Percentiles rank a stretch among this genome's conserved stretches.
Evolutionary conservation across 306 rosid species (phyloP).

Genomic region (Trifolium repens): DNA sequence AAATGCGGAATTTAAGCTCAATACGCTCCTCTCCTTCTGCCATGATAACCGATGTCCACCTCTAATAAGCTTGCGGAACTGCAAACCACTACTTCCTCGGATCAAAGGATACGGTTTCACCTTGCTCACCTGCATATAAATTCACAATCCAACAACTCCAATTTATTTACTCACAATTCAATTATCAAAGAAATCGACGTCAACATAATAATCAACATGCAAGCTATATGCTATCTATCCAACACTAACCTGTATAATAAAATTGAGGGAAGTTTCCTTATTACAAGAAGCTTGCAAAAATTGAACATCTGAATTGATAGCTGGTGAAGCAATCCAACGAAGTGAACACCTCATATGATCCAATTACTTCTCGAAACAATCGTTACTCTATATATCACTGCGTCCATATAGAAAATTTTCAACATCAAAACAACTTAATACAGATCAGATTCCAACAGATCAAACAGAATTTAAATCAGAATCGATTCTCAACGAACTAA

Average conservation of each 20-base stretch:
- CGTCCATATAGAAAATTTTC: constrained; percentile 33
- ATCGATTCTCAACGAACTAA: constrained; percentile 39
- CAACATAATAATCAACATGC: too few relatives aligned
- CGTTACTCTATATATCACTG: constrained; percentile 42
- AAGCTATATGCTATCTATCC: too few relatives aligned
- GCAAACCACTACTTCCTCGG: constrained; percentile 41
- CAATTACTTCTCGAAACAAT: constrained; percentile 50
- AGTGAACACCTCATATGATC: constrained; percentile 69
- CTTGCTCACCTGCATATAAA: constrained; percentile 54
- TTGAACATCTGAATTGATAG: constrained; percentile 57
- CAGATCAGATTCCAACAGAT: constrained; percentile 42
- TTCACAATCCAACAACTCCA: constrained; percentile 26
- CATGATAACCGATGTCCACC: constrained; percentile 51
- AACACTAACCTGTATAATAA: constrained; percentile 47
- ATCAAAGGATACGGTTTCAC: constrained; percentile 38
- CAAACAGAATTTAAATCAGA: constrained; percentile 37
- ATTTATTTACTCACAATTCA: constrained; percentile 31
- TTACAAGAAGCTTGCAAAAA: constrained; percentile 42
- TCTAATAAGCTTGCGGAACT: constrained; percentile 44
- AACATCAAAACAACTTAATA: neutral
- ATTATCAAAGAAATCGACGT: neutral
- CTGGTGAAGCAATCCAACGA: constrained; percentile 51
- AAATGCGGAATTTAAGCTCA: constrained; percentile 74
- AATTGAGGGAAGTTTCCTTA: constrained; percentile 45
- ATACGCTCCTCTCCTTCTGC: constrained; percentile 56